Evolutionary conservation across 805 yeast genomes (phyloP), one percentile per base, ranked within the genome.

Genomic region (Metschnikowia proteae): DNA sequence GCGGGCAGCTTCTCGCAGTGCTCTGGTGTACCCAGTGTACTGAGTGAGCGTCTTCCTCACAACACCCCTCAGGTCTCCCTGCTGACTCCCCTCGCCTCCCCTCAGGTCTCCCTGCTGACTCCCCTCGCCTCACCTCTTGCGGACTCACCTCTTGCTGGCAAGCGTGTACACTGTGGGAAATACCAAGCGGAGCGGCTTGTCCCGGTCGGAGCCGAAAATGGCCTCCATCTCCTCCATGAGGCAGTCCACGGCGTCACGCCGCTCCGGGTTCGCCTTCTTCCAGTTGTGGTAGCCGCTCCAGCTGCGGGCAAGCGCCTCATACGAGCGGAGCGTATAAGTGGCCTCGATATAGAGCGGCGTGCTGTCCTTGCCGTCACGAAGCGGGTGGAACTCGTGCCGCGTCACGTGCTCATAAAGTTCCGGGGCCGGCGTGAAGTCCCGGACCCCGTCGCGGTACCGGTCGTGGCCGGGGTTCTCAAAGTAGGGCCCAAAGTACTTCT

Each of bases 131-230:
- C 23, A 17, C 11, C 22, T 55, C 46, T 60, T 67, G 36, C 64
- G n/a, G n/a, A n/a, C 13, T n/a, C 23, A 17, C 11, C 22, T 55
- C 46, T 60, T 67, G 36, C 64, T 60, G 2, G 82, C 79, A 58
- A 81, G 70, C 3, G 75, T 71, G 58, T 78, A 80, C 32, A 78
- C 76, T 0, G 88, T 80, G 2, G 78, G 78, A 80, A 83, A 82
- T 22, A 75, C 73, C 10, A 78, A 67, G n/a, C 69, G 69, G 23
- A 79, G 53, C 27, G 64, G 64, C 0, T 71, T 66, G n/a, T 66
- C 67, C 22, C 70, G 71, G 10, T 63, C 62, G 78, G 86, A 77
- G 3, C 77, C 78, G 48, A 77, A 67, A 11, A 57, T 60, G 10
- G 55, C 58, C 43, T 69, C 68, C 53, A 83, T 60, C 46, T 74